Percentiles rank a stretch among this genome's conserved stretches.
phyloP scores from a whole-genome alignment of 352 stramenopile genomes.

The Globisporangium radiosum region DNA sequence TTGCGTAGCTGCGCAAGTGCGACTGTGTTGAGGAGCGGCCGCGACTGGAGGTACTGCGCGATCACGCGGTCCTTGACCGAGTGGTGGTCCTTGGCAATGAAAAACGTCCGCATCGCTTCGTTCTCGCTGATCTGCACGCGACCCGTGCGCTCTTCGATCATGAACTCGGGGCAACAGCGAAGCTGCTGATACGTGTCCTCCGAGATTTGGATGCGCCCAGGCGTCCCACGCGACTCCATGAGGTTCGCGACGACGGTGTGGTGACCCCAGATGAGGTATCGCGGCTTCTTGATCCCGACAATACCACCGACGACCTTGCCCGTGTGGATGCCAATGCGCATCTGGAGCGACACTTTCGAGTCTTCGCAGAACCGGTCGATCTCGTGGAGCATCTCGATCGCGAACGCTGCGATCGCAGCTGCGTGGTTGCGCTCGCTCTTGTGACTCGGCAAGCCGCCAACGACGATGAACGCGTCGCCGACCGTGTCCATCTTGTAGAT shows the following conservation, averaged over 20 bases:
- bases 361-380: conserved; percentile 69
- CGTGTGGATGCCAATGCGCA: conserved; percentile 84
- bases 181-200: conserved; percentile 55
- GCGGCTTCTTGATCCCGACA: conserved; percentile 78
- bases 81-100: conserved; percentile 33
- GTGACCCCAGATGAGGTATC: conserved; percentile 82
- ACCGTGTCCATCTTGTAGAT: conserved; percentile 88
- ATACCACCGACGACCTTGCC: conserved; percentile 77
- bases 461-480: conserved; percentile 81
- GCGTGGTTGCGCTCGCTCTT: conserved; percentile 70
- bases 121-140: conserved; percentile 54
- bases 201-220: conserved; percentile 55
- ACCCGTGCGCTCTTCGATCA: conserved; percentile 33
- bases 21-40: conserved; percentile 26
- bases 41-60: conserved; percentile 35
- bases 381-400: conserved; percentile 82
- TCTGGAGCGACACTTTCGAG: conserved; percentile 63
- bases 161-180: conserved; percentile 42
- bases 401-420: conserved; percentile 69
- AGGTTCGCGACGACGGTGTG: conserved; percentile 76
- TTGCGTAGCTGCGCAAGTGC: conserved; percentile 45
- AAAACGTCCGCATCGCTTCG: conserved; percentile 44
- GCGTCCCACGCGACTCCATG: conserved; percentile 62
- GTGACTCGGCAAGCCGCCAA: conserved; percentile 61
- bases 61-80: conserved; percentile 47